Conservation (phyloP, 306 rosid species). For the Fagus crenata region DNA sequence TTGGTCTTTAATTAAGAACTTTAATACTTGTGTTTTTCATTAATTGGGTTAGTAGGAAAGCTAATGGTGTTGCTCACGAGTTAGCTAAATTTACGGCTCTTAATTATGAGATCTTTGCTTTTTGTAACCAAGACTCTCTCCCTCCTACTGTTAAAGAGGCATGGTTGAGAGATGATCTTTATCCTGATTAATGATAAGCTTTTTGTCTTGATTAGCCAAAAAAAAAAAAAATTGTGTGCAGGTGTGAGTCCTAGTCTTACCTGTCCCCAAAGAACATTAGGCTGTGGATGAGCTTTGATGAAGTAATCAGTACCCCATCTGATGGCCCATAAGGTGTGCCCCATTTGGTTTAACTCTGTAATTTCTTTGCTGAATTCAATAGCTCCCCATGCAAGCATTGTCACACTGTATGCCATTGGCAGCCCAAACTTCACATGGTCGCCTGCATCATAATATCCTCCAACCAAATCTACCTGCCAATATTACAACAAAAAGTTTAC, state of each 20-base stretch:
- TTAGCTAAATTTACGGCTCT: too few species aligned
- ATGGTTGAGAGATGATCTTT: too few species aligned
- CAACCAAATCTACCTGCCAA: constrained; percentile 73
- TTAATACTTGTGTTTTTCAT: too few species aligned
- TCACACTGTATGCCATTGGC: constrained; percentile 79
- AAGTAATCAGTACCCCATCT: constrained; percentile 88
- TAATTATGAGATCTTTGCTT: too few species aligned
- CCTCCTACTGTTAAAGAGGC: too few species aligned
- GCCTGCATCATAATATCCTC: constrained; percentile 96
- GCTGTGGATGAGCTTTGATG: constrained; percentile 76
- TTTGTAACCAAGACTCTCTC: too few species aligned
- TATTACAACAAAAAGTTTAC: neutral
- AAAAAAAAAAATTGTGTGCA: too few species aligned
- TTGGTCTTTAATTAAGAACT: too few species aligned
- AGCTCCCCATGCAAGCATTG: constrained; percentile 89
- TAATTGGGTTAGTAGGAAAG: too few species aligned
- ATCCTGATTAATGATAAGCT: too few species aligned
- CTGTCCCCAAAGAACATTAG: constrained; percentile 89
- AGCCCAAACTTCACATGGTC: constrained; percentile 91
- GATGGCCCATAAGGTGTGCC: constrained; percentile 60
- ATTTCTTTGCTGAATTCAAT: constrained; percentile 71
- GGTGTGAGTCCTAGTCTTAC: constrained; percentile 27
- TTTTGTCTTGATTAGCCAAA: too few species aligned
- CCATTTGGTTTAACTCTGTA: constrained; percentile 55
- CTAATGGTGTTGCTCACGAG: too few species aligned